Percentiles rank a stretch among this genome's conserved stretches.
These are phyloP conservation scores for Ophiostoma quercus DNA, from an alignment of 2,329 filamentous ascomycete species.

Conservation along the genomic window DNA sequence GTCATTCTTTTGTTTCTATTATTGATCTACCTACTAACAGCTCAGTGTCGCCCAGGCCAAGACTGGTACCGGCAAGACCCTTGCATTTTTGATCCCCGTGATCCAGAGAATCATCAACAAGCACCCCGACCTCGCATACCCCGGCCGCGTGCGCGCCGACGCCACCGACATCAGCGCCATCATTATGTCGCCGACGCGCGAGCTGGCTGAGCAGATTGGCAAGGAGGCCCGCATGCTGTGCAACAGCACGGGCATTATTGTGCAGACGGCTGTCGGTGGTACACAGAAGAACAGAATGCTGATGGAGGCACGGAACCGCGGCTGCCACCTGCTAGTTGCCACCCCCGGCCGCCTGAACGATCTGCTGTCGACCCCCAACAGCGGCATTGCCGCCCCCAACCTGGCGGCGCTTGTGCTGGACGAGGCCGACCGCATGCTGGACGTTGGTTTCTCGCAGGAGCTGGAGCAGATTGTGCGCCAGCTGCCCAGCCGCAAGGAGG, in stretches of 20 bases:
- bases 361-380: conserved; percentile 61
- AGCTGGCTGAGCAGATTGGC: conserved; percentile 75
- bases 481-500: conserved; percentile 58
- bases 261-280: conserved; percentile 82
- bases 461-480: conserved; percentile 55
- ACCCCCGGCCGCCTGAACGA: conserved; percentile 87
- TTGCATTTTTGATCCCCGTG: conserved; percentile 84
- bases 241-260: conserved; percentile 57
- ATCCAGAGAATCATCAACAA: conserved; percentile 69
- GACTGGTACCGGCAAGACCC: conserved; percentile 93
- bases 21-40: conserved; percentile 19
- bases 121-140: conserved; percentile 56
- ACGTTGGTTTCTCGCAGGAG: conserved; percentile 75
- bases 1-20: neutral
- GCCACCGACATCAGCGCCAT: conserved; percentile 61
- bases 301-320: conserved; percentile 60
- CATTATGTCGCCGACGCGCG: conserved; percentile 72
- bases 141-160: conserved; percentile 35
- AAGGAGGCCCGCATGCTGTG: conserved; percentile 69
- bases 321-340: conserved; percentile 84
- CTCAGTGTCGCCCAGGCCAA: conserved; percentile 82
- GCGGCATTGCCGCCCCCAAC: conserved; percentile 65
- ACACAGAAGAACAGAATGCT: conserved; percentile 71
- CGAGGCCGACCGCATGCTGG: conserved; percentile 96
- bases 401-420: conserved; percentile 88